Base-by-base conservation (phyloP, 495 filamentous ascomycete genomes). In the Lasiosphaeria ovina region DNA sequence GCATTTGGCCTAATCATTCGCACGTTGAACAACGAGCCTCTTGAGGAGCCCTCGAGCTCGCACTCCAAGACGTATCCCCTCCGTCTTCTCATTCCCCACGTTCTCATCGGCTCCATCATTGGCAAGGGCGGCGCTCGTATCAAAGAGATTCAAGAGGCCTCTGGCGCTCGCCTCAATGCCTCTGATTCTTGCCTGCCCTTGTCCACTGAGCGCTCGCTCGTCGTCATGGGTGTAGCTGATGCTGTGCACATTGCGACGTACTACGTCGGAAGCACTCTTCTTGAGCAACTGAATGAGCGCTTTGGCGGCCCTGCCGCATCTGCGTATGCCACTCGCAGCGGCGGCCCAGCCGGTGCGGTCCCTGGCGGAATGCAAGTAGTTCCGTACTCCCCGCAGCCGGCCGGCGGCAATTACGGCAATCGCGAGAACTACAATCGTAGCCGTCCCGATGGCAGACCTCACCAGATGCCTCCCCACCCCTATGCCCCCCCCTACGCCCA, bases 221-320 rank as follows among this genome's bases (percentile, higher is more conserved):
- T 97, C 55, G 90, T 94, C 51, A 87, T 92, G 70, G 90, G 90
- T 67, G 90, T 94, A 48, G 90, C 90, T 54, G 90, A 94, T 78
- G 93, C 94, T 44, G 94, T 98, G 51, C 94, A 98, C 74, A 98
- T 98, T 71, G 94, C 94, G 33, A 95, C 93, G 33, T 98, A 98
- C 79, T 98, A 98, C 66, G 93, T 98, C 58, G 93, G 91, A 12
- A 94, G 91, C 72, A 98, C 94, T 7, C 84, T 98, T 35, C 89
- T 93, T 48, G 93, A 98, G 77, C 94, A 98, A 73, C 83, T 98
- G 52, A 97, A 92, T 4, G 93, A 98, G 69, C 86, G 94, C 31
- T 98, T 96, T 64, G 93, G 93, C 56, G 95, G 94, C 3, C 92
- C 94, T 11, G 93, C 94, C 44, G 94, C 94, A 44, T 98, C 94